A percentile compares a stretch with the other conserved stretches of the same genome.
Conservation (phyloP, 2,329 filamentous ascomycete genomes). For the Ascosphaera apis region DNA sequence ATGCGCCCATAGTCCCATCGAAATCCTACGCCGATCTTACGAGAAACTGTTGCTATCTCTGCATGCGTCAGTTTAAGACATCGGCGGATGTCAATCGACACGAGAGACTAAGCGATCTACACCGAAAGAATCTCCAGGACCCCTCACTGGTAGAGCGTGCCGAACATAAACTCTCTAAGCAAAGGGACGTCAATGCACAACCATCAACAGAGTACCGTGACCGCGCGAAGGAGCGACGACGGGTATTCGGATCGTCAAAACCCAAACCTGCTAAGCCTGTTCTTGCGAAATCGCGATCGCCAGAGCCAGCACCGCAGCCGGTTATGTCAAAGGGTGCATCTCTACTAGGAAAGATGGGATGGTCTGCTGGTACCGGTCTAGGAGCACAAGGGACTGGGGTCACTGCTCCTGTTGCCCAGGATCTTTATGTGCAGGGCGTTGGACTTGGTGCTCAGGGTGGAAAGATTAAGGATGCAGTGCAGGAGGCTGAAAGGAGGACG, state of each 20-base stretch:
- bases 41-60: constrained; percentile 37
- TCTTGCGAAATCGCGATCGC: constrained; percentile 8
- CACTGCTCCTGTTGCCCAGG: constrained; percentile 23
- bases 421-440: constrained; percentile 27
- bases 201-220: constrained; percentile 21
- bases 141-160: constrained; percentile 22
- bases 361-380: constrained; percentile 24
- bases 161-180: constrained; percentile 20
- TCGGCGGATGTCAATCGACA: constrained; percentile 34
- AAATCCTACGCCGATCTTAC: constrained; percentile 38
- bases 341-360: constrained; percentile 28
- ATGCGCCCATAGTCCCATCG: constrained; percentile 16
- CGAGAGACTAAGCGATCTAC: constrained; percentile 33
- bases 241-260: constrained; percentile 18
- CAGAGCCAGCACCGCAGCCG: constrained; percentile 11
- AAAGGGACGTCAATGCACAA: constrained; percentile 14
- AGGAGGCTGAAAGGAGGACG: constrained; percentile 26
- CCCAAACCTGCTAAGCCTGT: constrained; percentile 14
- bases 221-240: constrained; percentile 22
- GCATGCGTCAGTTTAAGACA: constrained; percentile 33
- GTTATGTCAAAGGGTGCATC: constrained; percentile 25
- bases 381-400: constrained; percentile 26
- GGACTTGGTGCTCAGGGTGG: constrained; percentile 26
- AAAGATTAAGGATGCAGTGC: constrained; percentile 25
- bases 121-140: constrained; percentile 31